Conservation (phyloP, 2,329 filamentous ascomycete genomes). For the Torrubiellomyces zombiae region DNA sequence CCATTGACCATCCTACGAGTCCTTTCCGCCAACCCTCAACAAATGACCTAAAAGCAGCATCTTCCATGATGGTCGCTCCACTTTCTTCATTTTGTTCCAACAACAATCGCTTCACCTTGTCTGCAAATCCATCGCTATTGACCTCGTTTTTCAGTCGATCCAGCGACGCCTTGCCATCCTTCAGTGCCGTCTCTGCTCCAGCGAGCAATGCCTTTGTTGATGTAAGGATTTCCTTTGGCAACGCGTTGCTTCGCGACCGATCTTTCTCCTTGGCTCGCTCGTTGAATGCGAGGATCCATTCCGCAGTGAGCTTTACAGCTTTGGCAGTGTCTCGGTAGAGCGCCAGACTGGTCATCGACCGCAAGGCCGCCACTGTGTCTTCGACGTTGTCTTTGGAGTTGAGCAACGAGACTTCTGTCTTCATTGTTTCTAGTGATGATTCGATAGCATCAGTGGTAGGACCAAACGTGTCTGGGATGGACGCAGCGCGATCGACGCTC, state of each 20-base stretch:
- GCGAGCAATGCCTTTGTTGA: constrained; percentile 17
- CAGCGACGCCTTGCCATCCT: constrained; percentile 15
- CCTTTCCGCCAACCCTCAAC: too few species aligned
- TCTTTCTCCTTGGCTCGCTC: constrained; percentile 23
- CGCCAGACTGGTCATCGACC: constrained; percentile 19
- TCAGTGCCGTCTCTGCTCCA: constrained; percentile 13
- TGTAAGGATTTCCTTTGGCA: constrained; percentile 19
- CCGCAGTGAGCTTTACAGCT: constrained; percentile 14
- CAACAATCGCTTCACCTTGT: too few species aligned
- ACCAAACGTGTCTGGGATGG: constrained; percentile 9
- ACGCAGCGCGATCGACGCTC: constrained; percentile 8
- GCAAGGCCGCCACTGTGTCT: constrained; percentile 10
- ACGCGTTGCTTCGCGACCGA: constrained; percentile 19
- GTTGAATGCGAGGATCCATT: constrained; percentile 19
- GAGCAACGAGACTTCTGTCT: constrained; percentile 5
- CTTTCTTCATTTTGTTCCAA: too few species aligned
- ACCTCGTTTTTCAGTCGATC: constrained; percentile 14
- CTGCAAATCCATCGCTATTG: constrained; percentile 3
- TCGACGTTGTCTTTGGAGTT: constrained; percentile 5
- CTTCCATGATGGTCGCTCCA: too few species aligned
- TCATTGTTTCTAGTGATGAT: constrained; percentile 12
- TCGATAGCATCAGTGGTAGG: constrained; percentile 12
- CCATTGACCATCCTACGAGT: too few species aligned
- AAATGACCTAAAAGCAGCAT: too few species aligned
- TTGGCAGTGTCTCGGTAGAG: constrained; percentile 21